phyloP scores from a whole-genome alignment of 768 basidiomycete genomes.

The Hygrocybe coccinea region DNA sequence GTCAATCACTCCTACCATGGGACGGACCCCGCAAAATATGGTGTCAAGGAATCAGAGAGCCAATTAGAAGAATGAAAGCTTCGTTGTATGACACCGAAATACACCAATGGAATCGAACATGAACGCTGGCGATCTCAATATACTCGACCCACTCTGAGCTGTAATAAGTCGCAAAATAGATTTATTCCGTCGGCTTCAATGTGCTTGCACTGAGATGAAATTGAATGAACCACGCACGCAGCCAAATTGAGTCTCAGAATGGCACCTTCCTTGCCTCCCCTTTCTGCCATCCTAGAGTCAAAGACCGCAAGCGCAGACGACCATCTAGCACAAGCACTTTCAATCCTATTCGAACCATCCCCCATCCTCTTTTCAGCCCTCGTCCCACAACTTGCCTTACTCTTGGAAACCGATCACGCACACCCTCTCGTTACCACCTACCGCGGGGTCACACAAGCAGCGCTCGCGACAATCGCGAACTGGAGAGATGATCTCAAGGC shows the following conservation, averaged over 20 bases:
- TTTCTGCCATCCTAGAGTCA: slow-evolving; percentile 30
- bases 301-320: slow-evolving; percentile 30
- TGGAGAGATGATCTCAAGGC: slow-evolving; percentile 53
- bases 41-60: slow-evolving; percentile 28
- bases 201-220: too few species aligned
- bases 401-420: slow-evolving; percentile 11
- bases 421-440: slow-evolving; percentile 36
- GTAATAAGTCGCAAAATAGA: too few species aligned
- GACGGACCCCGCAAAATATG: slow-evolving; percentile 78
- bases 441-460: slow-evolving; percentile 50
- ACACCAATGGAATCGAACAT: background rate
- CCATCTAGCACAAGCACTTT: slow-evolving; percentile 29
- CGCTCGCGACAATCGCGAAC: slow-evolving; percentile 43
- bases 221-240: too few species aligned
- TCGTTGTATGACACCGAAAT: background rate
- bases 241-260: too few species aligned
- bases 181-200: too few species aligned
- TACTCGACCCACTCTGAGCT: background rate
- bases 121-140: background rate
- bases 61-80: background rate
- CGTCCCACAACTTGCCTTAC: slow-evolving; percentile 45
- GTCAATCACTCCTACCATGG: slow-evolving; percentile 89
- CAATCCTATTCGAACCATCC: slow-evolving; percentile 50
- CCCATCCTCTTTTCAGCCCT: slow-evolving; percentile 45
- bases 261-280: slow-evolving; percentile 29